phyloP scores from a whole-genome alignment of 306 rosid genomes.

The Rosa lucieae region DNA sequence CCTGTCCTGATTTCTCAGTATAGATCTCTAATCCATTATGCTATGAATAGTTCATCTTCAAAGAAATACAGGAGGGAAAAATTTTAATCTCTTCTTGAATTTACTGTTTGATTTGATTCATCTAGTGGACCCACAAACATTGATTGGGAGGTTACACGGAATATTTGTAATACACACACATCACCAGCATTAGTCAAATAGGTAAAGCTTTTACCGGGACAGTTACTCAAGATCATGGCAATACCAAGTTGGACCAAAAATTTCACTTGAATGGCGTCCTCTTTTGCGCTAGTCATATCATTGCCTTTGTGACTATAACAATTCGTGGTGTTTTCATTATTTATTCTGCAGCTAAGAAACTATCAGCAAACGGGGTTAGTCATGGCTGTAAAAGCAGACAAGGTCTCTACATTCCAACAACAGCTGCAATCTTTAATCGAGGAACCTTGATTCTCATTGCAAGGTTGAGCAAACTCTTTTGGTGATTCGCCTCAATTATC shows the following conservation, averaged over 20 bases:
- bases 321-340: not conserved
- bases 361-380: conserved; percentile 57
- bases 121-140: not conserved
- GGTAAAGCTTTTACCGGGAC: not conserved
- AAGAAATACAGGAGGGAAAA: not conserved
- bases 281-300: not conserved
- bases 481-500: not conserved
- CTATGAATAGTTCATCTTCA: not conserved
- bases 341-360: conserved; percentile 52
- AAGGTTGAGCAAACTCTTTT: conserved; percentile 1
- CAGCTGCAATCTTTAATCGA: conserved; percentile 50
- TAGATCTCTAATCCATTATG: not conserved
- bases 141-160: not conserved
- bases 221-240: not conserved
- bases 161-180: not conserved
- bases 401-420: conserved; percentile 54
- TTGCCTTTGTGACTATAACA: not conserved
- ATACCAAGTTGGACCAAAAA: not conserved
- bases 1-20: not conserved
- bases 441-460: conserved; percentile 27
- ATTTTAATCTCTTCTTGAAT: not conserved
- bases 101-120: not conserved
- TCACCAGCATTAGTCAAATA: not conserved
- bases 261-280: not conserved
- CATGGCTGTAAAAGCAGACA: conserved; percentile 58